Evolutionary conservation across 2,329 filamentous ascomycete species (phyloP), one percentile per base, ranked within the genome.

Genomic region (Harringtonia lauricola): DNA sequence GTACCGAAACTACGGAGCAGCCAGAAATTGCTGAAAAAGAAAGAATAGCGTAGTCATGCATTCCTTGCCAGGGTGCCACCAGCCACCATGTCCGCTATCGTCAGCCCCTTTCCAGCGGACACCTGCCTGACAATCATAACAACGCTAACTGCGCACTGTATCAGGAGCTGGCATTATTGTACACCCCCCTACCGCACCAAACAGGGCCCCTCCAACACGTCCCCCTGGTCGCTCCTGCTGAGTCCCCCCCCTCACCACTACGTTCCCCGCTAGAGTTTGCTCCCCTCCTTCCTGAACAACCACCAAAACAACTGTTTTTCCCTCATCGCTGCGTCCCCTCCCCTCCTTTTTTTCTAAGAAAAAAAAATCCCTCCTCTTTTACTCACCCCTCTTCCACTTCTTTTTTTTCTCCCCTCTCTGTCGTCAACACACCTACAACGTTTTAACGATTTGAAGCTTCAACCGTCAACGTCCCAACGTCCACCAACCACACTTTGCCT

Each of bases 351-450:
- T 46, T 48, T 49, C 36, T 35, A 35, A 42, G 47, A 52, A 51
- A 54, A 47, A 52, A 51, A 54, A 49, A 41, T 45, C 28, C 36
- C 42, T 36, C 36, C 41, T 44, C 37, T 47, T 47, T 49, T 52
- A 51, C 47, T 49, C 45, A 48, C 43, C 47, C 50, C 49, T 51
- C 51, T 55, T 54, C 50, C 48, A 49, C 52, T 55, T 36, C 41
- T 43, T 37, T 29, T 21, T 41, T 31, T 36, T 31, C 29, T 36
- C 42, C 45, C 51, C 53, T 49, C 55, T 51, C 41, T 26, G 18
- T 31, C 30, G 13, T 30, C 28, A 26, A 26, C 24, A 26, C 24
- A 26, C 24, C n/a, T n/a, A n/a, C n/a, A n/a, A 26, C 37, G 52
- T 48, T 51, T 21, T 39, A 40, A 39, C 38, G 26, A 43, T 28